These are phyloP conservation scores for Groenewaldozyma auringiensis DNA, from an alignment of 1,139 yeast species.

Conservation along the genomic window DNA sequence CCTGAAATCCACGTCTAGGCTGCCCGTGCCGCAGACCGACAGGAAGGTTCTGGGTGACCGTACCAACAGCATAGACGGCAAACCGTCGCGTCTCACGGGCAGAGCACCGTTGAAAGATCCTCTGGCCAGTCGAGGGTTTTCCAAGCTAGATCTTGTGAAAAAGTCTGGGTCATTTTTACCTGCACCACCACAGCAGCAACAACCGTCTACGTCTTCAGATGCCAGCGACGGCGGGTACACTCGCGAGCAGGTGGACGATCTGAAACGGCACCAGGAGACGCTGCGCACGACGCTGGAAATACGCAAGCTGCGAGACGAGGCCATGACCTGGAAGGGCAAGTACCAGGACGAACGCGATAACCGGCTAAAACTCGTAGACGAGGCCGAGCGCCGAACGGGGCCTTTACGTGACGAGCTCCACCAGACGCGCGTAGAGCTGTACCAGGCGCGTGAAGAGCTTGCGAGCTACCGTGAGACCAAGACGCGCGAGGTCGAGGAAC, in stretches of 20 bases:
- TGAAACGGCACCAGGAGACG: background rate
- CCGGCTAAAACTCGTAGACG: background rate
- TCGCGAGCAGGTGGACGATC: background rate
- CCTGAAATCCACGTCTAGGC: background rate
- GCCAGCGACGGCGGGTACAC: no score
- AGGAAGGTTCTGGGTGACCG: background rate
- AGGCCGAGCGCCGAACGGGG: background rate
- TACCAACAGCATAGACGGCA: background rate
- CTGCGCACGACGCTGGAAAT: background rate
- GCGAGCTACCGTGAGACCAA: background rate
- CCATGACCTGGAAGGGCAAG: constrained; percentile 1
- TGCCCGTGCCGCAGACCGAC: background rate
- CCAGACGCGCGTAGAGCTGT: background rate
- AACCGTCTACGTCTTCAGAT: no score
- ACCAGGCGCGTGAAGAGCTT: background rate
- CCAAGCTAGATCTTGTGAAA: background rate
- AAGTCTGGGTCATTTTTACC: background rate
- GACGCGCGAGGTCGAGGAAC: background rate
- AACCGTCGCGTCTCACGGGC: no score
- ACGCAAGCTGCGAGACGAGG: constrained; percentile 3
- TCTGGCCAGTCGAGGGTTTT: background rate
- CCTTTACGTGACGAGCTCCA: constrained; percentile 2
- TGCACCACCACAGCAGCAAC: background rate
- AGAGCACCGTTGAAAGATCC: background rate
- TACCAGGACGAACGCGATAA: background rate